phyloP scores from a whole-genome alignment of 2,329 filamentous ascomycete genomes.

The Clarireedia sp. region DNA sequence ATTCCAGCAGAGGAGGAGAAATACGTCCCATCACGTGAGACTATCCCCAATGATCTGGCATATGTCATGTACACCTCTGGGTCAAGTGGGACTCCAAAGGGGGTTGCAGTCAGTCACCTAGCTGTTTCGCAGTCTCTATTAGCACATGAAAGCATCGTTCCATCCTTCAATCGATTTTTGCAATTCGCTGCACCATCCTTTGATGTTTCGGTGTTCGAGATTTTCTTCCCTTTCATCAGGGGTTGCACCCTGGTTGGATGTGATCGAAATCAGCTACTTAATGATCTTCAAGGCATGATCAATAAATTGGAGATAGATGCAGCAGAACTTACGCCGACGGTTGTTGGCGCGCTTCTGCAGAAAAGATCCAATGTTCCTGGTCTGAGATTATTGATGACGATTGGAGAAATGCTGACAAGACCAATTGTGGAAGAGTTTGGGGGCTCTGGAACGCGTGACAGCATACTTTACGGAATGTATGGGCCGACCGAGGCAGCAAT shows the following conservation, averaged over 20 bases:
- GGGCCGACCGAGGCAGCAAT: conserved; percentile 89
- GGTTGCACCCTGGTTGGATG: conserved; percentile 67
- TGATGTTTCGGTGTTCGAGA: conserved; percentile 90
- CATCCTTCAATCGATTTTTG: conserved; percentile 68
- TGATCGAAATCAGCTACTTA: conserved; percentile 60
- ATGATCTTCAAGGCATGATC: conserved; percentile 64
- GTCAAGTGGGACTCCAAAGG: conserved; percentile 83
- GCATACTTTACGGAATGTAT: conserved; percentile 87
- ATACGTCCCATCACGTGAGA: conserved; percentile 9
- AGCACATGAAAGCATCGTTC: conserved; percentile 72
- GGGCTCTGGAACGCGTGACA: conserved; percentile 32
- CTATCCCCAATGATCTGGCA: conserved; percentile 41
- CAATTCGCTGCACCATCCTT: conserved; percentile 92
- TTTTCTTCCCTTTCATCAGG: conserved; percentile 77
- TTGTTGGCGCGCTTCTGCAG: conserved; percentile 68
- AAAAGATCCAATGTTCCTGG: conserved; percentile 58
- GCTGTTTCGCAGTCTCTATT: conserved; percentile 76
- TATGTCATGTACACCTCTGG: conserved; percentile 95
- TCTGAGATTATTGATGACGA: conserved; percentile 69
- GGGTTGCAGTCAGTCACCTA: conserved; percentile 71
- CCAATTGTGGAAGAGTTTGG: conserved; percentile 76
- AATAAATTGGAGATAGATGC: conserved; percentile 64
- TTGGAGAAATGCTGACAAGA: conserved; percentile 84
- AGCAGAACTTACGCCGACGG: conserved; percentile 82
- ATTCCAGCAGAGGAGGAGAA: conserved; percentile 3